These are phyloP conservation scores for Elongisporangium anandrum DNA, from an alignment of 352 stramenopile species.

Conservation along the genomic window DNA sequence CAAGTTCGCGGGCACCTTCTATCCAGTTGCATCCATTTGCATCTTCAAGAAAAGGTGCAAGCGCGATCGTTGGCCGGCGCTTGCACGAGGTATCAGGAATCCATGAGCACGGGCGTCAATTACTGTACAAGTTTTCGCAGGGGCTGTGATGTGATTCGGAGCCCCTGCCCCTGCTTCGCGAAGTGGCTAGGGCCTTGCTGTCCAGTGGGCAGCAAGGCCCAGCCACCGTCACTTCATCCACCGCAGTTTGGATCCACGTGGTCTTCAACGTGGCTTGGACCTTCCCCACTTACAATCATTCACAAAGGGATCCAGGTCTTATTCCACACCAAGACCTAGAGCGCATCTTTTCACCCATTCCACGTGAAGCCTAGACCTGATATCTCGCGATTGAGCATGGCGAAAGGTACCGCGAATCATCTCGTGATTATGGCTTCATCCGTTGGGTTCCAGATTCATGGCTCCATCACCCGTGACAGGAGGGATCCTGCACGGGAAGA, in stretches of 20 bases:
- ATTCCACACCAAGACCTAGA: background rate
- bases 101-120: background rate
- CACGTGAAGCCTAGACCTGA: background rate
- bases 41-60: constrained; percentile 2
- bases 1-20: background rate
- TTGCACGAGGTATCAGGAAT: background rate
- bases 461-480: background rate
- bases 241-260: background rate
- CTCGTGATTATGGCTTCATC: background rate
- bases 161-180: background rate
- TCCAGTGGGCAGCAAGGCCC: background rate
- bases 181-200: background rate
- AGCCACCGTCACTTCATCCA: too few species aligned
- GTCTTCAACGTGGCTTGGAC: background rate
- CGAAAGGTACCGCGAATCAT: background rate
- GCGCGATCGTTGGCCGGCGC: background rate
- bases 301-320: background rate
- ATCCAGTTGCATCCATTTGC: background rate
- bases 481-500: background rate
- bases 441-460: background rate
- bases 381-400: background rate
- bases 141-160: too few species aligned
- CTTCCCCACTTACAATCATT: background rate
- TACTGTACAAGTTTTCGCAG: background rate
- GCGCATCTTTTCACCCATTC: background rate